A percentile compares a stretch with the other conserved stretches of the same genome.
Evolutionary conservation across 176 grass and related monocot genomes (phyloP).

Genomic region (Triticum aestivum): DNA sequence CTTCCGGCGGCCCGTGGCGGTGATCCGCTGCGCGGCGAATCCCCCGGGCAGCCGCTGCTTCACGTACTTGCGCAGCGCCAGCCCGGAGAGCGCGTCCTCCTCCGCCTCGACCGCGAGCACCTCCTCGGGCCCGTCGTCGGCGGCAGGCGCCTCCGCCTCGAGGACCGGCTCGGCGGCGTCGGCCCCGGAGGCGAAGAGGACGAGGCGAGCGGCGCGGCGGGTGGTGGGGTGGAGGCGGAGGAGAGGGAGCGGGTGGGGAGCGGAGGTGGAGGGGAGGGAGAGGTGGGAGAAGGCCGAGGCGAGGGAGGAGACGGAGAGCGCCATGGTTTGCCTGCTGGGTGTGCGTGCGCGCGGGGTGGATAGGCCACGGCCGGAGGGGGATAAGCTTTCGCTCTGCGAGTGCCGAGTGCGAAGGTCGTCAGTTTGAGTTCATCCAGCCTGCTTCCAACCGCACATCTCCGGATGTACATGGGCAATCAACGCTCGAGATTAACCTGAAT

Average conservation of each 20-base stretch:
- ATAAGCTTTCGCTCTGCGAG: conserved; percentile 19
- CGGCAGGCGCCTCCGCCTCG: conserved; percentile 14
- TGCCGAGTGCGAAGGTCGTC: background rate
- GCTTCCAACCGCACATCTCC: background rate
- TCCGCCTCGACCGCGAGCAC: conserved; percentile 39
- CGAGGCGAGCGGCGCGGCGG: conserved; percentile 7
- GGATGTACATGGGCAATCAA: background rate
- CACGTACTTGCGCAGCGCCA: conserved; percentile 68
- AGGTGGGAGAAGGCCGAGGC: conserved; percentile 63
- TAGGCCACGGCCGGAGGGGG: conserved; percentile 30
- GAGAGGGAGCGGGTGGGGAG: background rate
- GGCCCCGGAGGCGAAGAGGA: conserved; percentile 34
- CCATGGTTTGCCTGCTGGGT: conserved; percentile 33
- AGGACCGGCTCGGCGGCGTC: conserved; percentile 16
- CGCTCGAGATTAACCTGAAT: background rate
- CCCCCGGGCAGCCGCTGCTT: conserved; percentile 81
- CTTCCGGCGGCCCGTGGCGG: conserved; percentile 85
- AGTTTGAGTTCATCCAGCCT: background rate
- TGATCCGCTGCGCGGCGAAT: conserved; percentile 87
- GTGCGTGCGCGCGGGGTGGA: conserved; percentile 23
- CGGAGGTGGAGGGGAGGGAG: conserved; percentile 48
- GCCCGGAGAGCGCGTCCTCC: conserved; percentile 29
- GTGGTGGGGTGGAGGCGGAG: conserved; percentile 4
- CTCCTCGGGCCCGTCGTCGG: background rate
- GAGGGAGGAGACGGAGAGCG: conserved; percentile 74